Conservation (phyloP, 495 filamentous ascomycete genomes). For the Neurospora discreta region DNA sequence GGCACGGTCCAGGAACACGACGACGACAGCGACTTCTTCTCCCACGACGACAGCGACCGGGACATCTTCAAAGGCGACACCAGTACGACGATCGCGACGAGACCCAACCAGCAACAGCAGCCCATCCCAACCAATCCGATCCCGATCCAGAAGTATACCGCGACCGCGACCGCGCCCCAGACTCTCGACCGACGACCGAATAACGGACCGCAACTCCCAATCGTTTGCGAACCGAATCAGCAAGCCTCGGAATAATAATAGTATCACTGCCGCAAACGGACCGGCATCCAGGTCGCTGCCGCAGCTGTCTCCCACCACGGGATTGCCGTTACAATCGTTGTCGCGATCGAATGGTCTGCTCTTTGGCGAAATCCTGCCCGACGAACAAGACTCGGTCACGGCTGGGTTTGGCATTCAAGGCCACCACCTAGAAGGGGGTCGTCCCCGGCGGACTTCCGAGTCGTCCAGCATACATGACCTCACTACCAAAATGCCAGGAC, state of each 20-base stretch:
- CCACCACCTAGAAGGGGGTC: constrained; percentile 1
- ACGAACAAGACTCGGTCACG: constrained; percentile 26
- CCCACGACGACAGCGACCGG: not conserved
- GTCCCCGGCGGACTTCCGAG: constrained; percentile 36
- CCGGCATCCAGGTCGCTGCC: constrained; percentile 35
- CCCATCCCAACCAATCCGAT: not conserved
- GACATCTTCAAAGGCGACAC: not conserved
- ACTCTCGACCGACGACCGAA: not conserved
- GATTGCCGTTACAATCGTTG: not conserved
- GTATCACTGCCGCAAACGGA: constrained; percentile 15
- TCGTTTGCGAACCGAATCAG: constrained; percentile 43
- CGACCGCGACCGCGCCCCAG: not conserved
- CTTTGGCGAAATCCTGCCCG: constrained; percentile 42
- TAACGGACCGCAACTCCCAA: constrained; percentile 25
- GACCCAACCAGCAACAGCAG: not conserved
- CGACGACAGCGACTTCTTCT: constrained; percentile 19
- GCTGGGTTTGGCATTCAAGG: constrained; percentile 40
- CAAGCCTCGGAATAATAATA: constrained; percentile 25
- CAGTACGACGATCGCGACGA: not conserved
- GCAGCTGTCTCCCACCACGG: constrained; percentile 13
- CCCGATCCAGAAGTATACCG: not conserved
- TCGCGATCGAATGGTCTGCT: constrained; percentile 26
- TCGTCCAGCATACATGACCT: constrained; percentile 30
- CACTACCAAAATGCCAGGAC: constrained; percentile 4
- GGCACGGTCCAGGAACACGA: constrained; percentile 19